phyloP scores from a whole-genome alignment of 208 protist species.

The Wallacemonas collosoma region DNA sequence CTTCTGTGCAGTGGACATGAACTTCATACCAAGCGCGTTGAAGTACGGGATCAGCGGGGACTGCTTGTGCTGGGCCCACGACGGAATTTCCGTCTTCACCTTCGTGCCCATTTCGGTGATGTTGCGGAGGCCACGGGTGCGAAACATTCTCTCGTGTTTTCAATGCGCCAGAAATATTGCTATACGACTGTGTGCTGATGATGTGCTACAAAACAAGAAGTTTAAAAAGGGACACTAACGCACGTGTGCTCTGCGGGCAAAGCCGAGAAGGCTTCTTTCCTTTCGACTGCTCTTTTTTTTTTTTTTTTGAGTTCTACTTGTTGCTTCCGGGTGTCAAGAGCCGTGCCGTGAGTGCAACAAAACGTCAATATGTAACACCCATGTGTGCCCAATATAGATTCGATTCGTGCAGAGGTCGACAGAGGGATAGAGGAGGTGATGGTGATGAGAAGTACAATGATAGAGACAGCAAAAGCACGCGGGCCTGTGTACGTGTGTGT shows the following conservation, averaged over 20 bases:
- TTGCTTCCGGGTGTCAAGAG: not conserved
- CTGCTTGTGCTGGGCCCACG: constrained; percentile 71
- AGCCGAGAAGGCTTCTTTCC: not conserved
- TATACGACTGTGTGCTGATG: no score
- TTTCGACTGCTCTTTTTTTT: not conserved
- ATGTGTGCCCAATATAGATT: no score
- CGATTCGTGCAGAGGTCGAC: no score
- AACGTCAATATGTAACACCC: no score
- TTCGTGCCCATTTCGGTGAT: constrained; percentile 27
- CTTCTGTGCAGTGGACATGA: constrained; percentile 46
- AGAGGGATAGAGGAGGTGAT: no score
- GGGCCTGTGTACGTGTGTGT: no score
- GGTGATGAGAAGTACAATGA: no score
- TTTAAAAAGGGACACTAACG: constrained; percentile 10
- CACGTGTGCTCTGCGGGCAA: not conserved
- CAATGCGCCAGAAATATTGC: not conserved
- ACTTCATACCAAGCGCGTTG: constrained; percentile 34
- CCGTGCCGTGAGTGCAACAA: not conserved
- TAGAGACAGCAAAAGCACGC: no score
- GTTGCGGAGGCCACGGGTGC: constrained; percentile 31
- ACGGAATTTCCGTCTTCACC: constrained; percentile 54
- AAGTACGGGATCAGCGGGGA: constrained; percentile 47
- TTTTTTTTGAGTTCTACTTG: not conserved
- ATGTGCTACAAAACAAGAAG: constrained; percentile 12
- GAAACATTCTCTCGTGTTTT: constrained; percentile 32